Conservation (phyloP, 805 yeast species). For the Brettanomyces bruxellensis region DNA sequence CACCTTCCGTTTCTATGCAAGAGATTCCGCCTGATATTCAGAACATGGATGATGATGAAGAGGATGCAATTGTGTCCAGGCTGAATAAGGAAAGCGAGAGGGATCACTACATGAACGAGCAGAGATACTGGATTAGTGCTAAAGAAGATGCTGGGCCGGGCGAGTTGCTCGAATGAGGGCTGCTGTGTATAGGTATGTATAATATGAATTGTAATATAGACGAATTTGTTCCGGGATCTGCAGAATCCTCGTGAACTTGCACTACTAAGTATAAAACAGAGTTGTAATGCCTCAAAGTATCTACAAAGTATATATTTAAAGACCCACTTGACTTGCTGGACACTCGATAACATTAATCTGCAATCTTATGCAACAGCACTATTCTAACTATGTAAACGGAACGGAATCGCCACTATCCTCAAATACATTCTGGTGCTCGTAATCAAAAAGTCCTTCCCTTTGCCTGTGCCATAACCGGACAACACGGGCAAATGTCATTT, state of each 20-base stretch:
- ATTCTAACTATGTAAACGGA: slow-evolving; percentile 23
- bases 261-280: not conserved
- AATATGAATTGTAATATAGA: not conserved
- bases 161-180: slow-evolving; percentile 21
- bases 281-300: too few relatives aligned
- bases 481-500: slow-evolving; percentile 23
- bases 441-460: slow-evolving; percentile 17
- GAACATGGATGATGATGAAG: slow-evolving; percentile 36
- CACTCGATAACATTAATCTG: not conserved
- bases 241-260: not conserved
- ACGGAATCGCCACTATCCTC: slow-evolving; percentile 27
- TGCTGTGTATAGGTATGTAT: not conserved
- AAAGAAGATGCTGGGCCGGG: slow-evolving; percentile 30
- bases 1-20: slow-evolving; percentile 90
- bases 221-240: too few relatives aligned
- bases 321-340: too few relatives aligned
- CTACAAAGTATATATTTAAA: not conserved
- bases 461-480: slow-evolving; percentile 24
- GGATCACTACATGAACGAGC: slow-evolving; percentile 25
- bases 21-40: slow-evolving; percentile 69
- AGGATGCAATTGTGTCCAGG: slow-evolving; percentile 27
- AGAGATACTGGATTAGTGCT: slow-evolving; percentile 29
- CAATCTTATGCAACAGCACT: not conserved
- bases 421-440: slow-evolving; percentile 16
- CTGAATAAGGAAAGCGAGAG: slow-evolving; percentile 27